A percentile compares a stretch with the other conserved stretches of the same genome.
Evolutionary conservation across 2,329 filamentous ascomycete species (phyloP).

Genomic region (Colletotrichum orbiculare): DNA sequence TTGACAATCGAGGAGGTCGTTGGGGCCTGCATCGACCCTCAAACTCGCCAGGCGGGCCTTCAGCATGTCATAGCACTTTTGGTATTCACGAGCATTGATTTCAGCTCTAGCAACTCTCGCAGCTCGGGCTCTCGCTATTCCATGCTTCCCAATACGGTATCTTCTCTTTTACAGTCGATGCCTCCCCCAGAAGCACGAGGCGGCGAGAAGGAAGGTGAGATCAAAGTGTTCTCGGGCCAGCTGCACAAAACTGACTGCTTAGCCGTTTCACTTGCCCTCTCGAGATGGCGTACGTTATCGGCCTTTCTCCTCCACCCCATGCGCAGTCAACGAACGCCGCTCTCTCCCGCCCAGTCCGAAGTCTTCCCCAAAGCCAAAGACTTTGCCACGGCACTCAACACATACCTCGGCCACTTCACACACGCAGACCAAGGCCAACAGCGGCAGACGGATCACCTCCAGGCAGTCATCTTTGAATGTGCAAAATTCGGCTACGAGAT

Average conservation of each 20-base stretch:
- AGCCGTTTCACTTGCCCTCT: slow-evolving; percentile 48
- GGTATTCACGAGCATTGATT: slow-evolving; percentile 49
- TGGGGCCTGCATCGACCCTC: slow-evolving; percentile 45
- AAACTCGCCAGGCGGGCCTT: slow-evolving; percentile 46
- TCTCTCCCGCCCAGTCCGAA: slow-evolving; percentile 44
- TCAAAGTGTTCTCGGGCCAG: neutral
- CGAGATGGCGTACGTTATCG: slow-evolving; percentile 55
- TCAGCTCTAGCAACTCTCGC: slow-evolving; percentile 40
- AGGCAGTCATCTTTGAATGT: slow-evolving; percentile 52
- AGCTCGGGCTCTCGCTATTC: slow-evolving; percentile 41
- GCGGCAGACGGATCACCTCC: slow-evolving; percentile 51
- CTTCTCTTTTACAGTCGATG: slow-evolving; percentile 44
- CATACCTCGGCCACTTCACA: slow-evolving; percentile 49
- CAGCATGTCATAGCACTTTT: slow-evolving; percentile 52
- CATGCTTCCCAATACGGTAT: slow-evolving; percentile 49
- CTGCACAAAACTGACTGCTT: neutral
- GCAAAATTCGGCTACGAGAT: slow-evolving; percentile 54
- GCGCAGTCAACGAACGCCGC: slow-evolving; percentile 49
- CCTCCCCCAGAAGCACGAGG: slow-evolving; percentile 42
- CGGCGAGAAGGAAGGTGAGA: slow-evolving; percentile 45
- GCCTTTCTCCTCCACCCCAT: slow-evolving; percentile 54
- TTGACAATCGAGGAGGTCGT: slow-evolving; percentile 39
- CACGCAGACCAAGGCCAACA: slow-evolving; percentile 40
- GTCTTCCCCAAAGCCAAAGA: slow-evolving; percentile 45
- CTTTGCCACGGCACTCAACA: slow-evolving; percentile 47